These are phyloP conservation scores for Annulohypoxylon nitens DNA, from an alignment of 495 filamentous ascomycete genomes.

Conservation along the genomic window DNA sequence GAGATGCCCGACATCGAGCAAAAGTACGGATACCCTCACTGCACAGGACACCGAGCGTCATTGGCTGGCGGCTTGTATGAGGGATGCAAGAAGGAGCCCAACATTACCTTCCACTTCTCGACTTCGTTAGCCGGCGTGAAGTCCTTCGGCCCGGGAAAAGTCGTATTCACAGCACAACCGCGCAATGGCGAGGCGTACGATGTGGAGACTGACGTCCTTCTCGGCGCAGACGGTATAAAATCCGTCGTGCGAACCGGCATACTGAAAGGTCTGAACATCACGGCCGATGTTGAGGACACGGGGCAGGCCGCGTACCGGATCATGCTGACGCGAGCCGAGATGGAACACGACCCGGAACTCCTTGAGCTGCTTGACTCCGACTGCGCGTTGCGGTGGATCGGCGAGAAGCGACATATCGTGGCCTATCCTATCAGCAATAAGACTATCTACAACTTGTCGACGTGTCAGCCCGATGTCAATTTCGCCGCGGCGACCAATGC, in stretches of 20 bases:
- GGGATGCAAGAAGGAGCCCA: slow-evolving; percentile 72
- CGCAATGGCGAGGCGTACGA: slow-evolving; percentile 67
- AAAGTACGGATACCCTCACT: slow-evolving; percentile 80
- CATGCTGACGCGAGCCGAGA: slow-evolving; percentile 77
- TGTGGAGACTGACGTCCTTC: slow-evolving; percentile 75
- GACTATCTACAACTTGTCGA: slow-evolving; percentile 82
- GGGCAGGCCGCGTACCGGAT: slow-evolving; percentile 88
- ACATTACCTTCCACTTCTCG: slow-evolving; percentile 78
- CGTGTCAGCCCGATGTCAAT: slow-evolving; percentile 78
- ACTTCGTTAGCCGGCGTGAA: slow-evolving; percentile 65
- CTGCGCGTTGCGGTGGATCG: slow-evolving; percentile 82
- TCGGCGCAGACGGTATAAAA: slow-evolving; percentile 83
- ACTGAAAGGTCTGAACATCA: slow-evolving; percentile 66
- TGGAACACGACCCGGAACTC: slow-evolving; percentile 75
- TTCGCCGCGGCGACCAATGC: slow-evolving; percentile 78
- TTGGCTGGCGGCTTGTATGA: slow-evolving; percentile 77
- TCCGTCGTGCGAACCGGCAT: slow-evolving; percentile 71
- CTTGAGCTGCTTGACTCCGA: slow-evolving; percentile 74
- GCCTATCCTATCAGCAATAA: slow-evolving; percentile 83
- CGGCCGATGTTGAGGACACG: slow-evolving; percentile 74
- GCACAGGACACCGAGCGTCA: slow-evolving; percentile 81
- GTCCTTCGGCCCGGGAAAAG: slow-evolving; percentile 66
- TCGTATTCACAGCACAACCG: slow-evolving; percentile 68
- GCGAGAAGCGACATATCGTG: slow-evolving; percentile 82
- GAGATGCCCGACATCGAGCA: slow-evolving; percentile 73